A percentile compares a stretch with the other conserved stretches of the same genome.
phyloP scores from a whole-genome alignment of 345 rosid species.

The Aquilaria malaccensis region DNA sequence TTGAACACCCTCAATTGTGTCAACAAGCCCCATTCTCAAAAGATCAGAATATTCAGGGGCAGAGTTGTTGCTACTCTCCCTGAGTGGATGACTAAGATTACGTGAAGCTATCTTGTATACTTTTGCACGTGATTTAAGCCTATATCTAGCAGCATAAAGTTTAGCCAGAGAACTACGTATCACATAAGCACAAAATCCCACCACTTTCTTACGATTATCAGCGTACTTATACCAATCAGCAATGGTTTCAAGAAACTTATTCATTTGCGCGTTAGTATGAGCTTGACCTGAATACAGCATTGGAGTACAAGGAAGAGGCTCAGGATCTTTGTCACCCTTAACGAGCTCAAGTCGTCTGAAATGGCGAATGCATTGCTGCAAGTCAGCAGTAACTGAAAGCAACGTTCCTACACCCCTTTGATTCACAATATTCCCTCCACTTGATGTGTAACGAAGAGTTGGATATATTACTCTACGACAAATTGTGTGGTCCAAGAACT shows the following conservation, averaged over 20 bases:
- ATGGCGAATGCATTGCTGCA: constrained; percentile 75
- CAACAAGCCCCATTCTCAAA: constrained; percentile 93
- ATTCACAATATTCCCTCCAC: constrained; percentile 78
- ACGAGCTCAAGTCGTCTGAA: constrained; percentile 76
- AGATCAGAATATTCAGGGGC: constrained; percentile 95
- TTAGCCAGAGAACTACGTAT: constrained; percentile 93
- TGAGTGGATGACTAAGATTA: constrained; percentile 72
- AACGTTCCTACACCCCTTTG: constrained; percentile 88
- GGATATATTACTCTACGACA: constrained; percentile 77
- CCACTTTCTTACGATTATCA: constrained; percentile 86
- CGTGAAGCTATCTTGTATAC: constrained; percentile 82
- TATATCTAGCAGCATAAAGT: constrained; percentile 93
- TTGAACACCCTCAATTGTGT: constrained; percentile 90
- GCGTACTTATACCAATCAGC: constrained; percentile 98
- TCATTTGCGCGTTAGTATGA: constrained; percentile 94
- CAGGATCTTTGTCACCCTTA: constrained; percentile 94
- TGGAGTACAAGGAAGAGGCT: constrained; percentile 88
- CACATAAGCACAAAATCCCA: constrained; percentile 94
- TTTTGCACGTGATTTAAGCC: constrained; percentile 93
- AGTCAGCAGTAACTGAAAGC: constrained; percentile 89
- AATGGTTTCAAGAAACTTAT: constrained; percentile 93
- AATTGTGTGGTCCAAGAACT: constrained; percentile 87
- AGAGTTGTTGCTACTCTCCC: constrained; percentile 77
- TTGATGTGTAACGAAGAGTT: constrained; percentile 73
- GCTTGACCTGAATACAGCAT: constrained; percentile 98